A percentile compares a stretch with the other conserved stretches of the same genome.
Evolutionary conservation across 208 protist genomes (phyloP).

Genomic region (Crithidia expoeki): DNA sequence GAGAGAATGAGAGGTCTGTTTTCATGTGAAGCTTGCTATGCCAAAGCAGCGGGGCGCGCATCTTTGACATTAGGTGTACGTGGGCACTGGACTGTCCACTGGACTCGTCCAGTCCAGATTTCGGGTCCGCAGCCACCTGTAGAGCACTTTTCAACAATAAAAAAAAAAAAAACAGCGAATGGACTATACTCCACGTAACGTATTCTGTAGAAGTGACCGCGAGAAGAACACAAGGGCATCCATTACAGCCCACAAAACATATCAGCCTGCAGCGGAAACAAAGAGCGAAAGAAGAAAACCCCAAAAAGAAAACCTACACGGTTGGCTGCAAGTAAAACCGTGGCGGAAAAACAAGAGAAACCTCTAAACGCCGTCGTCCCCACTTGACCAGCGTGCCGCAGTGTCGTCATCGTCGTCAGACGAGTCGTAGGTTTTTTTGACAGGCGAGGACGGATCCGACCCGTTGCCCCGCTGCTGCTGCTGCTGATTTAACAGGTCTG

Average conservation of each 20-base stretch:
- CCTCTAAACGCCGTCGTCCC: constrained; percentile 1
- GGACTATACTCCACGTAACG: too few species aligned
- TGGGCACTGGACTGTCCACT: too few species aligned
- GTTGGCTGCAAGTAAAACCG: not conserved
- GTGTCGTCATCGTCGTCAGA: constrained; percentile 27
- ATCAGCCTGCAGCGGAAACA: too few species aligned
- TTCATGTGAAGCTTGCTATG: too few species aligned
- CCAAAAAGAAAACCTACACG: not conserved
- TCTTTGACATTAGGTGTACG: too few species aligned
- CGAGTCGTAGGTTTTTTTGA: constrained; percentile 25
- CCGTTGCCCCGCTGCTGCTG: constrained; percentile 19
- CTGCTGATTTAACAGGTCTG: constrained; percentile 26
- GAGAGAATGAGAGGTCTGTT: too few species aligned
- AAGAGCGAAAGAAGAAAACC: not conserved
- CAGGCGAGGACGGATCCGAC: constrained; percentile 1
- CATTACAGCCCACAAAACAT: too few species aligned
- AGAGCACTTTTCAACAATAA: not conserved
- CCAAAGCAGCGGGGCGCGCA: too few species aligned
- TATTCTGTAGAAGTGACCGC: too few species aligned
- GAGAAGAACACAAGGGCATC: too few species aligned
- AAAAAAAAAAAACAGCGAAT: not conserved
- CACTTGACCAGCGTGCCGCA: constrained; percentile 9
- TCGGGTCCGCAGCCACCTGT: too few species aligned
- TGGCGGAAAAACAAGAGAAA: not conserved
- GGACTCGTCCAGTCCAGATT: too few species aligned